Evolutionary conservation across 2,329 filamentous ascomycete species (phyloP), one percentile per base, ranked within the genome.

Genomic region (Calonectria pseudoreteaudii): DNA sequence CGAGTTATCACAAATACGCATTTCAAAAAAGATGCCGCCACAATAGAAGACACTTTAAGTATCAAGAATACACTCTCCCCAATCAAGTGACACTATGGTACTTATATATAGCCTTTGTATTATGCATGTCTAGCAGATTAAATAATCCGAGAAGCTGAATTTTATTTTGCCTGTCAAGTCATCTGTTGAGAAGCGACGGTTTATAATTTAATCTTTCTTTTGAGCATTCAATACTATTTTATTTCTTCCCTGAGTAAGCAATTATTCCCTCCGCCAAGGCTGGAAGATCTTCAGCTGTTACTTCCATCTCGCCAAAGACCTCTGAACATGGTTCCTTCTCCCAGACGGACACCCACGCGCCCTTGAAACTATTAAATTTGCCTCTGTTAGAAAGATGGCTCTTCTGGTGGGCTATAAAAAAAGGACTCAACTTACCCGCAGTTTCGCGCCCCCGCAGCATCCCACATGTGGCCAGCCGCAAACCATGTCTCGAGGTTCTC

Each of bases 391-490:
- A 20, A n/a, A 13, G 14, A 1, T n/a, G 30, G 3, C 44, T 23
- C 2, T 36, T 13, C n/a, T 23, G 20, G 18, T 7, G 10, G 10
- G 31, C n/a, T 9, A 31, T 2, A 23, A 26, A 38, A n/a, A n/a
- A n/a, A n/a, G n/a, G n/a, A 1, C n/a, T 44, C 23, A 64, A 31
- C 58, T 64, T 47, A 64, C 58, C 58, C 58, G 38, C 58, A 64
- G 11, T 64, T 41, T n/a, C 58, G 36, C 20, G 58, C 58, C 8
- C 58, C 58, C 13, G 58, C 58, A 20, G 38, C 66, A 36, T 68
- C 66, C 66, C 66, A 68, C 66, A 68, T 68, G 20, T 68, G 66
- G 16, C 50, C 52, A 8, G 66, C 66, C 14, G 66, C 66, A 49
- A 68, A 68, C 66, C 66, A 68, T 14, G 58, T 64, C 11, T 60